These are phyloP conservation scores for Colletotrichum neosansevieriae DNA, from an alignment of 2,329 filamentous ascomycete species.

Conservation along the genomic window DNA sequence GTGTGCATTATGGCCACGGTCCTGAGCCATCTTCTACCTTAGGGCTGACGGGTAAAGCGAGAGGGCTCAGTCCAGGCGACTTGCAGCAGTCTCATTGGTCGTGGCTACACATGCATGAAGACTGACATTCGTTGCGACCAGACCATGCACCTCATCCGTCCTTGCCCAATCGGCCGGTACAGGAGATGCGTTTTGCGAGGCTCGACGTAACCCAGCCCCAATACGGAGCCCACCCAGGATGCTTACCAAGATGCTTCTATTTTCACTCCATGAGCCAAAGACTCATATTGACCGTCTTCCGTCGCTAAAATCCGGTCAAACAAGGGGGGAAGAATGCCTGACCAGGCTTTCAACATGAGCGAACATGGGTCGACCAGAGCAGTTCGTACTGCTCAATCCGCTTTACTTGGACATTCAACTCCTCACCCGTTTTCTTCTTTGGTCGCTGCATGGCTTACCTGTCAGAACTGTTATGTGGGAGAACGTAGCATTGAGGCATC, in stretches of 20 bases:
- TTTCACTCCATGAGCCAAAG: conserved; percentile 14
- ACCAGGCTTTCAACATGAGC: conserved; percentile 7
- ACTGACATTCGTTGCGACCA: conserved; percentile 6
- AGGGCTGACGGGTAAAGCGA: conserved; percentile 17
- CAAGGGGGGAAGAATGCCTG: not conserved
- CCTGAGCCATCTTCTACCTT: not conserved
- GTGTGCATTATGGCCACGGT: not conserved
- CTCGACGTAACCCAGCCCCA: conserved; percentile 19
- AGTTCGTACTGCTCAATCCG: not conserved
- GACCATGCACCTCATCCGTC: conserved; percentile 18
- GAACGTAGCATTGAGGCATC: conserved; percentile 31
- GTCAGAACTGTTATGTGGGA: not conserved
- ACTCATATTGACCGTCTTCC: not conserved
- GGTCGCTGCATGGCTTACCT: conserved; percentile 14
- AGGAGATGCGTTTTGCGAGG: conserved; percentile 1
- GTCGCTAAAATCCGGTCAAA: not conserved
- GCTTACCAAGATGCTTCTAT: conserved; percentile 40
- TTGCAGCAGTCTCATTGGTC: conserved; percentile 12
- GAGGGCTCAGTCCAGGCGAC: conserved; percentile 12
- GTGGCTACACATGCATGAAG: conserved; percentile 14
- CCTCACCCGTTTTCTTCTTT: conserved; percentile 3
- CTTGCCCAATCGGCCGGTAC: conserved; percentile 28
- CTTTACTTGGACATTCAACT: not conserved
- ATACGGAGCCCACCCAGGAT: conserved; percentile 7
- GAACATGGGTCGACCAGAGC: not conserved